A percentile compares a stretch with the other conserved stretches of the same genome.
Conservation (phyloP, 73 alveolate species). For the Paramecium tetraurelia region DNA sequence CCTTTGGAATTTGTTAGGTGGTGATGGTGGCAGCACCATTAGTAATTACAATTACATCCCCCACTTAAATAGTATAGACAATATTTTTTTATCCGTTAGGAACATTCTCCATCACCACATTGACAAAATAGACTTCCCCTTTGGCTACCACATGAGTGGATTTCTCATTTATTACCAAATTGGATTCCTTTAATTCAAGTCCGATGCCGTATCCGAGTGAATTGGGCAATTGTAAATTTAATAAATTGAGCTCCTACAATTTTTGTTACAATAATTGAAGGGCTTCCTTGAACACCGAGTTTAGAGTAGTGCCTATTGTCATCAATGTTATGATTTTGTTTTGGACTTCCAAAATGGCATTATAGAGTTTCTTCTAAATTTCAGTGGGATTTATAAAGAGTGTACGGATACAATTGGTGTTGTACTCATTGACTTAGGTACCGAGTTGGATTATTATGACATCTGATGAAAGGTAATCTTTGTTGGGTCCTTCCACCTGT, state of each 20-base stretch:
- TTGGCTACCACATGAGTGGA: constrained; percentile 64
- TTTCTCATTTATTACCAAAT: constrained; percentile 63
- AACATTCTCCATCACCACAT: constrained; percentile 60
- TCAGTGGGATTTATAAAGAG: constrained; percentile 86
- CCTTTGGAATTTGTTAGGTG: constrained; percentile 62
- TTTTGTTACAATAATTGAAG: constrained; percentile 41
- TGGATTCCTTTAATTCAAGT: constrained; percentile 57
- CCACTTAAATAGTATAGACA: constrained; percentile 66
- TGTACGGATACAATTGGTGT: constrained; percentile 89
- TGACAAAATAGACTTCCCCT: constrained; percentile 68
- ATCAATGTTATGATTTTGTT: constrained; percentile 64
- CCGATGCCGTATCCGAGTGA: constrained; percentile 59
- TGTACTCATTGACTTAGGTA: constrained; percentile 87
- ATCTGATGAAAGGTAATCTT: constrained; percentile 76
- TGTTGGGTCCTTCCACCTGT: constrained; percentile 71
- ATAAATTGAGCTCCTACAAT: constrained; percentile 44
- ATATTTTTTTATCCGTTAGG: constrained; percentile 60
- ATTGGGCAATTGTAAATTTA: neutral
- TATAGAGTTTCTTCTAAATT: constrained; percentile 79
- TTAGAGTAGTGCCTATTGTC: constrained; percentile 57
- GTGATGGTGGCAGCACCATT: constrained; percentile 56
- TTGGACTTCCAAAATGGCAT: constrained; percentile 72
- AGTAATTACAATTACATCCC: constrained; percentile 45
- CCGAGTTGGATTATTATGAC: constrained; percentile 78
- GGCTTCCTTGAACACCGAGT: constrained; percentile 56